A percentile compares a stretch with the other conserved stretches of the same genome.
These are phyloP conservation scores for Drechslera avenae DNA, from an alignment of 2,329 filamentous ascomycete genomes.

Conservation along the genomic window DNA sequence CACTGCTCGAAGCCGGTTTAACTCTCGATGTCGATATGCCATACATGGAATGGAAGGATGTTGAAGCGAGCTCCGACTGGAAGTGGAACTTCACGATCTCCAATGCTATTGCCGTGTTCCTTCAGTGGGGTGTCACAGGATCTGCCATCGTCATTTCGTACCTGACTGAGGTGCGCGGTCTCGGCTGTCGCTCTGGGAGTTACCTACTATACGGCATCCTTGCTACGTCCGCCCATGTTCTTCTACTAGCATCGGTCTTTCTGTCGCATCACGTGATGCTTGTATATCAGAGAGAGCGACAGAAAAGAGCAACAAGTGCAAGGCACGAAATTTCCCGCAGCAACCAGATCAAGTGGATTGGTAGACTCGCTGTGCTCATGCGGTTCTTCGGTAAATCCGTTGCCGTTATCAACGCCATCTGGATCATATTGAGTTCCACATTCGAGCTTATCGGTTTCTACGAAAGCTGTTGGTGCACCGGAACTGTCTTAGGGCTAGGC, in stretches of 20 bases:
- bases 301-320: background rate
- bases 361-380: background rate
- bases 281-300: background rate
- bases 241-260: background rate
- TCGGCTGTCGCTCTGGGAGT: slow-evolving; percentile 4
- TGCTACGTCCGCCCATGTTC: background rate
- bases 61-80: background rate
- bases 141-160: slow-evolving; percentile 6
- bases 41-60: slow-evolving; percentile 1
- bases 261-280: slow-evolving; percentile 2
- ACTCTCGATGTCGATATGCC: background rate
- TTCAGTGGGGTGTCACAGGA: slow-evolving; percentile 1
- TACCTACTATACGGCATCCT: slow-evolving; percentile 2
- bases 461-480: slow-evolving; percentile 1
- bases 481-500: background rate
- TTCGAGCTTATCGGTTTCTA: slow-evolving; percentile 1
- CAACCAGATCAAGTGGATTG: background rate
- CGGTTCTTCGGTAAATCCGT: background rate
- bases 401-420: background rate
- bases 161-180: slow-evolving; percentile 3
- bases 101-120: background rate
- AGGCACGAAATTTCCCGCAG: background rate
- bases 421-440: slow-evolving; percentile 2
- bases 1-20: background rate
- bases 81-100: background rate